Conservation (phyloP, 176 grass and related monocot species). For the Puya raimondii region DNA sequence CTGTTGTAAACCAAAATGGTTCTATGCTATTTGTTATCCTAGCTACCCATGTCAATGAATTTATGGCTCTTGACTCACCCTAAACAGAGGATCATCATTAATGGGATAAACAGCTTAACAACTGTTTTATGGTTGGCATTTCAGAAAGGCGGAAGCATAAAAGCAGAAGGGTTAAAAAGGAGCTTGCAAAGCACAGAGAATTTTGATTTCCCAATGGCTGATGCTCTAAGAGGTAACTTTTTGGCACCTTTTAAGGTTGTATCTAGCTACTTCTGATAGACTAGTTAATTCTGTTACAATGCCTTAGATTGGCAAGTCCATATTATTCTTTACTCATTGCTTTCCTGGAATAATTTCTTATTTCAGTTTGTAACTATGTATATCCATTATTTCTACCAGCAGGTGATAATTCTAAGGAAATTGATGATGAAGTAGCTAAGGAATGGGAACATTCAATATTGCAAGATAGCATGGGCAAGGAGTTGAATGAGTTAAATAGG, state of each 20-base stretch:
- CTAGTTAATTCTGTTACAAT: background rate
- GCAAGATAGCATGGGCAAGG: slow-evolving; percentile 90
- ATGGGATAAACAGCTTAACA: slow-evolving; percentile 12
- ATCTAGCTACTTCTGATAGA: background rate
- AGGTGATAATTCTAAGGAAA: slow-evolving; percentile 64
- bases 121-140: slow-evolving; percentile 22
- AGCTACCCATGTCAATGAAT: background rate
- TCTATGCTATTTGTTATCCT: background rate
- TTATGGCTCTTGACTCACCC: background rate
- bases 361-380: slow-evolving; percentile 23
- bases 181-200: slow-evolving; percentile 77
- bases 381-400: slow-evolving; percentile 18
- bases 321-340: slow-evolving; percentile 1
- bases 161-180: slow-evolving; percentile 89
- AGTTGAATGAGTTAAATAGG: slow-evolving; percentile 93
- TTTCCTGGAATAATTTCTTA: slow-evolving; percentile 17
- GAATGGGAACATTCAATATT: slow-evolving; percentile 95
- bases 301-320: no score
- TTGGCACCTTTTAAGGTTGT: slow-evolving; percentile 13
- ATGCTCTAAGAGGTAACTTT: slow-evolving; percentile 52
- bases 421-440: slow-evolving; percentile 88
- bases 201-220: slow-evolving; percentile 71
- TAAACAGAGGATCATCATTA: background rate
- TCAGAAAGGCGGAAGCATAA: slow-evolving; percentile 66
- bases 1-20: no score